These are phyloP conservation scores for Backusella parvicylindrica DNA, from an alignment of 192 early-diverging fungal genomes.

Conservation along the genomic window DNA sequence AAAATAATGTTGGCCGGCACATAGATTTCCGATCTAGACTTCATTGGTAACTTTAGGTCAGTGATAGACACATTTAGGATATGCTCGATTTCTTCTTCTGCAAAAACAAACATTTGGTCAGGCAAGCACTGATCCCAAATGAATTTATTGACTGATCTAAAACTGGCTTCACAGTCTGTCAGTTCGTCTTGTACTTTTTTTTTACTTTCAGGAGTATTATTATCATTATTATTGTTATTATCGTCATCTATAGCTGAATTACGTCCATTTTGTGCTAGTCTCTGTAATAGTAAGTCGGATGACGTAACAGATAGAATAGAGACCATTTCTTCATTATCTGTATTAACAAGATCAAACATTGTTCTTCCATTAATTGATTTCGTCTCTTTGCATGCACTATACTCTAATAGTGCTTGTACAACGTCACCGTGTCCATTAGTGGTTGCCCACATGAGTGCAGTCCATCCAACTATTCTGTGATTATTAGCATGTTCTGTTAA, in stretches of 20 bases:
- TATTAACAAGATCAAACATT: conserved; percentile 68
- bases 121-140: conserved; percentile 75
- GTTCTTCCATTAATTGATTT: conserved; percentile 71
- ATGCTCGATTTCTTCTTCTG: conserved; percentile 62
- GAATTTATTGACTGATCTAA: conserved; percentile 51
- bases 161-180: conserved; percentile 13
- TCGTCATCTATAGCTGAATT: background rate
- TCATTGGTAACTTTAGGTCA: conserved; percentile 56
- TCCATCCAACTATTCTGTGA: conserved; percentile 68
- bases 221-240: background rate
- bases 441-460: conserved; percentile 91
- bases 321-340: conserved; percentile 48
- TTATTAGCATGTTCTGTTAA: background rate
- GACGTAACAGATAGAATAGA: conserved; percentile 61
- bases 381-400: conserved; percentile 66
- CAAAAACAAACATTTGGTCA: conserved; percentile 96
- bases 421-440: conserved; percentile 76
- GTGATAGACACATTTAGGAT: conserved; percentile 73
- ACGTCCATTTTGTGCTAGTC: background rate
- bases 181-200: background rate
- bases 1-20: conserved; percentile 87
- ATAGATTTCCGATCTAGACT: conserved; percentile 57
- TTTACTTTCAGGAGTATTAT: background rate
- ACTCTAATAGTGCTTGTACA: conserved; percentile 70
- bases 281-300: conserved; percentile 15